Evolutionary conservation across 2,329 filamentous ascomycete species (phyloP).

Genomic region (Drechslerella dactyloides): DNA sequence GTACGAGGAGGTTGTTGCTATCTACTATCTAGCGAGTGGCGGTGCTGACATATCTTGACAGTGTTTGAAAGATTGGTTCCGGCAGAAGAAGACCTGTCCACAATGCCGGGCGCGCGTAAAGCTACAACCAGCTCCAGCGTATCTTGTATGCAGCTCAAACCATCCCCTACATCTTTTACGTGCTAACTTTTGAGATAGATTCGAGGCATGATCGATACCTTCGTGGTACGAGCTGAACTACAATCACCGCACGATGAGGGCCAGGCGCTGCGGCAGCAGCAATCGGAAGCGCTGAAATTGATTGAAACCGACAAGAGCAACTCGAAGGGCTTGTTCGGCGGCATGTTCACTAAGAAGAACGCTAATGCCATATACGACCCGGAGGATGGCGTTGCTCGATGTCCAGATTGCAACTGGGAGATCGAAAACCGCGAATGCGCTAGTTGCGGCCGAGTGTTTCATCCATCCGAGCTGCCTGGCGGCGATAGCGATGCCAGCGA

Average conservation of each 20-base stretch:
- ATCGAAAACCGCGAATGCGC: slow-evolving; percentile 52
- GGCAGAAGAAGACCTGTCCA: slow-evolving; percentile 54
- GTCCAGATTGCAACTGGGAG: slow-evolving; percentile 54
- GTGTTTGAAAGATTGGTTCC: slow-evolving; percentile 55
- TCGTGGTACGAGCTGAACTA: slow-evolving; percentile 53
- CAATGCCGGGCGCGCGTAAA: slow-evolving; percentile 54
- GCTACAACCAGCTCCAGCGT: slow-evolving; percentile 54
- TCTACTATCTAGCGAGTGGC: not conserved
- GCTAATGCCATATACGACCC: slow-evolving; percentile 51
- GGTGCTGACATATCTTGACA: slow-evolving; percentile 22
- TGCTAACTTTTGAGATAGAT: slow-evolving; percentile 48
- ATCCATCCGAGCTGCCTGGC: slow-evolving; percentile 34
- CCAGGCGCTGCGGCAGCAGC: slow-evolving; percentile 52
- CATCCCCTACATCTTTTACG: not conserved
- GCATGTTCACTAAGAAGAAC: slow-evolving; percentile 52
- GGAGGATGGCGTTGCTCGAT: slow-evolving; percentile 52
- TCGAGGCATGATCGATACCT: slow-evolving; percentile 55
- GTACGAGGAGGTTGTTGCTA: slow-evolving; percentile 39
- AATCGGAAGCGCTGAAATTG: slow-evolving; percentile 51
- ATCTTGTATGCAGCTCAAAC: slow-evolving; percentile 48
- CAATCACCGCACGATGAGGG: slow-evolving; percentile 52
- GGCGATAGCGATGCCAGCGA: slow-evolving; percentile 42
- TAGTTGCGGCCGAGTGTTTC: slow-evolving; percentile 50
- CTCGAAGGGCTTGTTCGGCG: slow-evolving; percentile 52
- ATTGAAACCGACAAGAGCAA: slow-evolving; percentile 51